Conservation (phyloP, 106 monocot genomes). For the Dendrobium huoshanense region DNA sequence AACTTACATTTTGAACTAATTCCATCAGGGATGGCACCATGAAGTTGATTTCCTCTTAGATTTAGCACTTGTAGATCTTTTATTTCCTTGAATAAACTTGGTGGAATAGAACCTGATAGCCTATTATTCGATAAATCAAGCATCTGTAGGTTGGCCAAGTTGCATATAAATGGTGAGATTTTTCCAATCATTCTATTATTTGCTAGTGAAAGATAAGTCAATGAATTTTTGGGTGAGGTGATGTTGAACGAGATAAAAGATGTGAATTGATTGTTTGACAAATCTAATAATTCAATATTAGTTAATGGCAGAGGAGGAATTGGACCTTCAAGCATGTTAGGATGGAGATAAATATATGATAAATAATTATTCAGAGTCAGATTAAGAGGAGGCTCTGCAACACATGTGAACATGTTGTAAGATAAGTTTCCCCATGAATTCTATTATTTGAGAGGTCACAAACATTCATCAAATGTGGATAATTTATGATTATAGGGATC, state of each 20-base stretch:
- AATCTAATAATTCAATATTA: not conserved
- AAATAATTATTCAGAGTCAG: not conserved
- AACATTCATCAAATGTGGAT: slow-evolving; percentile 4
- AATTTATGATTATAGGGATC: slow-evolving; percentile 36
- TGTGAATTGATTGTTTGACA: too few relatives aligned
- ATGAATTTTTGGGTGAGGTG: too few relatives aligned
- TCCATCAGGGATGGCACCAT: too few relatives aligned
- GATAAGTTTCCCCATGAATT: slow-evolving; percentile 51
- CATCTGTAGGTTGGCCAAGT: not conserved
- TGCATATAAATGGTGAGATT: slow-evolving; percentile 53
- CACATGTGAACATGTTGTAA: slow-evolving; percentile 35
- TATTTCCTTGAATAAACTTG: slow-evolving; percentile 13
- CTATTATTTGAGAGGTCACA: slow-evolving; percentile 58
- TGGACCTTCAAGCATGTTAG: slow-evolving; percentile 36
- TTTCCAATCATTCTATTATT: not conserved
- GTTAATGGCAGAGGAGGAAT: slow-evolving; percentile 24
- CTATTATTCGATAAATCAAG: too few relatives aligned
- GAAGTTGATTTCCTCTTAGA: too few relatives aligned
- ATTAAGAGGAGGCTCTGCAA: slow-evolving; percentile 19
- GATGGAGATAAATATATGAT: slow-evolving; percentile 28
- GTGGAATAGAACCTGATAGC: slow-evolving; percentile 24
- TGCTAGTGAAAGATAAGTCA: too few relatives aligned
- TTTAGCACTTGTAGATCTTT: too few relatives aligned
- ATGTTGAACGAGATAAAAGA: too few relatives aligned
- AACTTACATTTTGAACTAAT: too few relatives aligned